These are phyloP conservation scores for Huiozyma naganishii DNA, from an alignment of 805 yeast genomes.

Conservation along the genomic window DNA sequence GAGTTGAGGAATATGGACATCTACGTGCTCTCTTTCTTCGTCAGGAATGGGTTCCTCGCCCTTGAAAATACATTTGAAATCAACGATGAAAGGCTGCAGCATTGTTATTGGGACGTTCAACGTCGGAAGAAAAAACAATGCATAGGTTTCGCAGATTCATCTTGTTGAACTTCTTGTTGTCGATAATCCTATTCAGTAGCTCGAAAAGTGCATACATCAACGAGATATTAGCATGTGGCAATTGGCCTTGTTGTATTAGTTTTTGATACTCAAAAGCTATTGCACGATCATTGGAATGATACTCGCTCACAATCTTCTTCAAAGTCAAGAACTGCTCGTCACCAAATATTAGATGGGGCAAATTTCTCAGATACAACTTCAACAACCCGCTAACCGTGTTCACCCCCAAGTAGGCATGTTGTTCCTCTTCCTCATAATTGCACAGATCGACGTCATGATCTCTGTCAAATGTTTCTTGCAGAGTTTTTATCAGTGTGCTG, in stretches of 20 bases:
- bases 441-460: constrained; percentile 60
- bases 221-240: constrained; percentile 49
- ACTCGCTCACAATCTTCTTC: constrained; percentile 27
- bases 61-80: constrained; percentile 52
- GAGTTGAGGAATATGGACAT: constrained; percentile 40
- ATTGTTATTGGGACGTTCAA: constrained; percentile 55
- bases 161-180: constrained; percentile 53
- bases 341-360: constrained; percentile 63
- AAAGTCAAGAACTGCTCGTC: constrained; percentile 35
- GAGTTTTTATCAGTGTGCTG: constrained; percentile 56
- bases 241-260: constrained; percentile 19
- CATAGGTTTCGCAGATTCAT: constrained; percentile 76
- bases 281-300: constrained; percentile 21
- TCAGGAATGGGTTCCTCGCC: constrained; percentile 34
- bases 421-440: constrained; percentile 21
- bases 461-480: constrained; percentile 59
- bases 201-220: constrained; percentile 56
- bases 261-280: constrained; percentile 26
- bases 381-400: constrained; percentile 81
- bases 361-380: constrained; percentile 69
- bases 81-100: constrained; percentile 47
- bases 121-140: constrained; percentile 73
- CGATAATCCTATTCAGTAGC: constrained; percentile 53
- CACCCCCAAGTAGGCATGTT: constrained; percentile 41
- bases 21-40: constrained; percentile 37